Conservation (phyloP, 768 basidiomycete species). For the Russula olivacea region DNA sequence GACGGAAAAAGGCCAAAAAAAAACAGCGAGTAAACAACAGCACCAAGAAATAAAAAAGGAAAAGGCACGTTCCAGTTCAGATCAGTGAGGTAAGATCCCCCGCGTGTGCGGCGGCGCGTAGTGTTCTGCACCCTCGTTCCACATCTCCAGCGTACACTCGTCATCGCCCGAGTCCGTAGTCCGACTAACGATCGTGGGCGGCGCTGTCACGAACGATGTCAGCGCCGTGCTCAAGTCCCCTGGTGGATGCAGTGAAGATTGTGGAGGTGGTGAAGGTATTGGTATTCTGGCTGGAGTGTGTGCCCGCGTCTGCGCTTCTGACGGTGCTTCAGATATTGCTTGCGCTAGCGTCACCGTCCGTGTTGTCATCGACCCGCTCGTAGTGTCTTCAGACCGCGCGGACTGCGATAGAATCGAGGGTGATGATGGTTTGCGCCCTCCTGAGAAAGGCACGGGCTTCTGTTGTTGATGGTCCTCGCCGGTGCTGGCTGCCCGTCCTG, state of each 20-base stretch:
- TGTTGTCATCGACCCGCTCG: constrained; percentile 11
- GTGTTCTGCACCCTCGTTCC: background rate
- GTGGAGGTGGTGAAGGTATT: background rate
- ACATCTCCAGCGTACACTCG: background rate
- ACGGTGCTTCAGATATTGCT: background rate
- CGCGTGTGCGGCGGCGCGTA: background rate
- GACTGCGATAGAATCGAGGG: constrained; percentile 26
- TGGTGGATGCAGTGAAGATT: background rate
- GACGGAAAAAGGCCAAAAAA: too few relatives aligned
- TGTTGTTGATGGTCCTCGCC: background rate
- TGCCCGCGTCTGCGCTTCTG: constrained; percentile 24
- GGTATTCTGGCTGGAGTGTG: background rate
- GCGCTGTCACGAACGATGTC: too few relatives aligned
- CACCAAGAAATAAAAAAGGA: too few relatives aligned
- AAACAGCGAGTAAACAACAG: too few relatives aligned
- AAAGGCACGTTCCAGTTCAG: too few relatives aligned
- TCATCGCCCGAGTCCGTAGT: background rate
- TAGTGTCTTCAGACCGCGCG: constrained; percentile 21
- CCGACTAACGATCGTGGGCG: background rate
- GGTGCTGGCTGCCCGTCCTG: background rate
- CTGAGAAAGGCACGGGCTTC: constrained; percentile 33
- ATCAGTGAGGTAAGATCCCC: background rate
- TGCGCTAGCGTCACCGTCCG: background rate
- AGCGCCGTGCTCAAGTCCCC: background rate
- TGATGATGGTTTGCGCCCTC: constrained; percentile 51